Percentiles rank a stretch among this genome's conserved stretches.
These are phyloP conservation scores for Tricholoma flavovirens DNA, from an alignment of 768 basidiomycete genomes.

Conservation along the genomic window DNA sequence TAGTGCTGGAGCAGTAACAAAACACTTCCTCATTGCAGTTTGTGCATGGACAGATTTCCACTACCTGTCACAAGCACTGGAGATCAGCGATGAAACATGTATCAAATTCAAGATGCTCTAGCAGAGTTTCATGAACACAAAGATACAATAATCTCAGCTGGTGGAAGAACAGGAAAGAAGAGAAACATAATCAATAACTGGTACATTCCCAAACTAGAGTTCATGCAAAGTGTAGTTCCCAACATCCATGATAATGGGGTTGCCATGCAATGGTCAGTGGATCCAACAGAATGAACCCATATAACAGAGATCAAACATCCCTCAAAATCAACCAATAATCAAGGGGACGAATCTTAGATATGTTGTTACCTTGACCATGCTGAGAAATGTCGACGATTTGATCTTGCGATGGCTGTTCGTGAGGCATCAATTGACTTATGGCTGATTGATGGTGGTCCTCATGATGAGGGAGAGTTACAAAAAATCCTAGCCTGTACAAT, in stretches of 20 bases:
- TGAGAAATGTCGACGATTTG: slow-evolving; percentile 19
- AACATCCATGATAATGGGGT: slow-evolving; percentile 25
- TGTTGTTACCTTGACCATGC: slow-evolving; percentile 23
- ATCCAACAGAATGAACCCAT: slow-evolving; percentile 29
- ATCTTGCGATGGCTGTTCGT: slow-evolving; percentile 11
- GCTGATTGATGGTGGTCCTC: background rate
- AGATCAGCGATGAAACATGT: slow-evolving; percentile 17
- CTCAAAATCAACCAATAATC: slow-evolving; percentile 24
- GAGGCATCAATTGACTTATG: slow-evolving; percentile 5
- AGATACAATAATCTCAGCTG: slow-evolving; percentile 23
- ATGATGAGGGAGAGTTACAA: background rate
- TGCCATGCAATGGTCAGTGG: slow-evolving; percentile 29
- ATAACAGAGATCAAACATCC: slow-evolving; percentile 29
- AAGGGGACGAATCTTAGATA: slow-evolving; percentile 30
- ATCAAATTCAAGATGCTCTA: slow-evolving; percentile 18
- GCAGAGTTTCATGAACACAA: slow-evolving; percentile 31
- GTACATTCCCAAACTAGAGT: slow-evolving; percentile 39
- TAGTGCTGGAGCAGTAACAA: slow-evolving; percentile 27
- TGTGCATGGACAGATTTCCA: slow-evolving; percentile 17
- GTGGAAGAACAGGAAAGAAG: slow-evolving; percentile 11
- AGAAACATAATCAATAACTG: slow-evolving; percentile 28
- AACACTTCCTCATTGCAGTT: slow-evolving; percentile 27
- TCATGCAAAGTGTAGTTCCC: slow-evolving; percentile 23
- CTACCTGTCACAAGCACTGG: slow-evolving; percentile 20
- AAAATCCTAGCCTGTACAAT: too few relatives aligned